Evolutionary conservation across 2,329 filamentous ascomycete species (phyloP), one percentile per base, ranked within the genome.

Genomic region (Colletotrichum tropicicola): DNA sequence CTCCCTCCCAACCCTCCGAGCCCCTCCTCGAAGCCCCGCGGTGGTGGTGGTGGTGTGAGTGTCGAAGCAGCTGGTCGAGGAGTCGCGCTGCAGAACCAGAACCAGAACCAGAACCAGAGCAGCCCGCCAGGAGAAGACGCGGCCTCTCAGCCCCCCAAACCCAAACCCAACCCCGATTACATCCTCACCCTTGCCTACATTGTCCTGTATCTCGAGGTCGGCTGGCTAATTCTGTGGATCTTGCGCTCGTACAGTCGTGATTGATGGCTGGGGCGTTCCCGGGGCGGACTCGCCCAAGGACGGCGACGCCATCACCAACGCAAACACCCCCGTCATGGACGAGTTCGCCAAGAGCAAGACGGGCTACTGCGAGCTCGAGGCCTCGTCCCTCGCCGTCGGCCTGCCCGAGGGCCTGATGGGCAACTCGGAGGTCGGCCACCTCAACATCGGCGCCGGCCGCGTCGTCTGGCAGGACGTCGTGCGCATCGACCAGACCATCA

Each of bases 401-500:
- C 88, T 99, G 56, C 96, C 96, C 19, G 94, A 99, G 78, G 96
- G 96, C 65, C 85, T 99, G 70, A 99, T 99, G 96, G 96, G 96
- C 70, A 99, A 99, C 86, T 97, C 93, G 72, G 96, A 99, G 81
- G 96, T 99, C 78, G 96, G 96, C 68, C 96, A 99, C 81, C 82
- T 99, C 83, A 99, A 99, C 86, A 98, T 99, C 78, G 96, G 96
- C 73, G 96, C 96, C 65, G 96, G 96, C 63, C 89, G 96, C 74
- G 96, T 99, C 67, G 96, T 99, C 73, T 99, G 96, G 96, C 96
- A 99, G 80, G 95, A 96, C 79, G 93, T 97, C 69, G 96, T 99
- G 70, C 92, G 96, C 74, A 99, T 99, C 81, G 96, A 98, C 80
- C 91, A 91, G 82, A 91, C 92, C 43, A 91, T 97, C 83, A 96